Conservation (phyloP, 2,329 filamentous ascomycete genomes). For the Monilinia fructicola region DNA sequence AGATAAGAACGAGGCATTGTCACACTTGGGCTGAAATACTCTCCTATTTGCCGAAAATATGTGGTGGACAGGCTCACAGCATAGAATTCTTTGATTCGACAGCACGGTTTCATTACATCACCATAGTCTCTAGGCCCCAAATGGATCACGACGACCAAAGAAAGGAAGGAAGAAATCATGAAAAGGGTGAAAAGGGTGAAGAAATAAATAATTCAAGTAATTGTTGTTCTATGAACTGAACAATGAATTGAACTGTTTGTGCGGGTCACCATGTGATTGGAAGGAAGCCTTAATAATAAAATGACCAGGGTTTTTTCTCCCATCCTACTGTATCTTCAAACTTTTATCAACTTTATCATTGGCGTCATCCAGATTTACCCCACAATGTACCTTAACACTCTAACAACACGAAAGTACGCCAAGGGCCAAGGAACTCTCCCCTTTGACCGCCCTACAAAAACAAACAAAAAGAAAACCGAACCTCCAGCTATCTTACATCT, state of each 20-base stretch:
- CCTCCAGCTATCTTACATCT: background rate
- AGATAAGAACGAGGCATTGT: background rate
- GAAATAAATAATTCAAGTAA: no score
- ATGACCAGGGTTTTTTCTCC: background rate
- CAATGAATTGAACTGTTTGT: background rate
- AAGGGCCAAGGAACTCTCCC: background rate
- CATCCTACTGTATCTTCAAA: background rate
- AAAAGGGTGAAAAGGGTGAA: no score
- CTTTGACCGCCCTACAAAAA: constrained; percentile 8
- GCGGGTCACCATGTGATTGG: background rate
- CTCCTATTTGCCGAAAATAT: background rate
- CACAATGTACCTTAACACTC: background rate
- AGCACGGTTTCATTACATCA: background rate
- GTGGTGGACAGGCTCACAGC: constrained; percentile 2
- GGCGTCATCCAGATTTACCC: constrained; percentile 2
- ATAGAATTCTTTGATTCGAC: background rate
- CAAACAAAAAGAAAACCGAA: background rate
- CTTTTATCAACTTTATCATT: background rate
- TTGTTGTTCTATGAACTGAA: background rate
- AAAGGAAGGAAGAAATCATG: no score
- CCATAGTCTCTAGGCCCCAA: no score
- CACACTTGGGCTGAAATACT: constrained; percentile 17
- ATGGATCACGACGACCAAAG: no score
- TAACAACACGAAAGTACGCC: constrained; percentile 6
- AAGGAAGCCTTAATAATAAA: constrained; percentile 1